These are phyloP conservation scores for Terana coerulea DNA, from an alignment of 768 basidiomycete species.

Conservation along the genomic window DNA sequence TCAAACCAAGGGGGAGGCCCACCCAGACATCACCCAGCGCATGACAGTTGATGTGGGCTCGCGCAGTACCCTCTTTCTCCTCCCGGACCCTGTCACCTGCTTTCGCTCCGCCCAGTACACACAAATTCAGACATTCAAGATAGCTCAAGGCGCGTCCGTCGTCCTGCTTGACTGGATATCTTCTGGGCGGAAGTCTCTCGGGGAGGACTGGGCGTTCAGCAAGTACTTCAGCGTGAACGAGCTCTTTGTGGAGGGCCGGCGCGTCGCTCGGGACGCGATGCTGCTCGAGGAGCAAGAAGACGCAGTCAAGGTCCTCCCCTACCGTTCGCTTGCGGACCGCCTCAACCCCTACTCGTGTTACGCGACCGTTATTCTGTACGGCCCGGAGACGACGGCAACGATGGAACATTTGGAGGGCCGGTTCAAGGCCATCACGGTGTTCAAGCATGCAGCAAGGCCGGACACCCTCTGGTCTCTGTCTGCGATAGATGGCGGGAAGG, in stretches of 20 bases:
- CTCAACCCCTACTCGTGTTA: slow-evolving; percentile 87
- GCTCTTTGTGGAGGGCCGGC: slow-evolving; percentile 58
- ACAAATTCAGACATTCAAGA: slow-evolving; percentile 76
- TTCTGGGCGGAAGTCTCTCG: slow-evolving; percentile 75
- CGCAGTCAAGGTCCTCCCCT: slow-evolving; percentile 24
- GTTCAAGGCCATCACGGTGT: slow-evolving; percentile 59
- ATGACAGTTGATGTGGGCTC: slow-evolving; percentile 54
- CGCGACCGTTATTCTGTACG: slow-evolving; percentile 79
- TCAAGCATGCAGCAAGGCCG: slow-evolving; percentile 49
- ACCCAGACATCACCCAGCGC: slow-evolving; percentile 53
- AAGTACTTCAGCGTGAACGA: slow-evolving; percentile 86
- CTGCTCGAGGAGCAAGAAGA: slow-evolving; percentile 54
- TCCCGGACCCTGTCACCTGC: slow-evolving; percentile 93
- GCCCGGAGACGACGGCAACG: slow-evolving; percentile 51
- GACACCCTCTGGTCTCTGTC: slow-evolving; percentile 83
- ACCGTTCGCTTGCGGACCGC: slow-evolving; percentile 51
- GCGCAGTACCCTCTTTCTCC: slow-evolving; percentile 62
- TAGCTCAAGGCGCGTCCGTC: slow-evolving; percentile 57
- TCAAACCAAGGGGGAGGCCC: slow-evolving; percentile 11
- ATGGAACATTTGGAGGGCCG: slow-evolving; percentile 43
- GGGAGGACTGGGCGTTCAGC: slow-evolving; percentile 89
- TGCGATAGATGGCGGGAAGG: slow-evolving; percentile 40
- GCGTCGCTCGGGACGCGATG: slow-evolving; percentile 73
- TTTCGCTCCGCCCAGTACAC: slow-evolving; percentile 81
- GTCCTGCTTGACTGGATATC: slow-evolving; percentile 91